Evolutionary conservation across 495 filamentous ascomycete genomes (phyloP), one percentile per base, ranked within the genome.

Genomic region (Elasticomyces elasticus): DNA sequence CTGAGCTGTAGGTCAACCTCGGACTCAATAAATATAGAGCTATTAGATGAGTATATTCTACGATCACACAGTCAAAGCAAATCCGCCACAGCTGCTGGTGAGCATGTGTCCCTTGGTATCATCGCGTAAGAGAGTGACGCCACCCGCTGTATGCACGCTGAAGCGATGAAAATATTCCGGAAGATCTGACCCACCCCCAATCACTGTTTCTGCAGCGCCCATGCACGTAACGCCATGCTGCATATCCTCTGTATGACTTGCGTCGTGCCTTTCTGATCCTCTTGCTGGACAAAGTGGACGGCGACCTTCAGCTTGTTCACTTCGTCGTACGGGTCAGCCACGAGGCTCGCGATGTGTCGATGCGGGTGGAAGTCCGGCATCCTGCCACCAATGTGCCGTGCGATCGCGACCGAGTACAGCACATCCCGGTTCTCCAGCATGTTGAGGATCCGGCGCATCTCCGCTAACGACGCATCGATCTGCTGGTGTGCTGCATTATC

Each of bases 351-450:
- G 41, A 62, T 76, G 62, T 75, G 73, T 64, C 70, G 82, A 63
- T 73, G 79, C 59, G 76, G 80, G 28, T 58, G 41, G 62, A 75
- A 85, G 51, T 74, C 87, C 35, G 74, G 76, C 66, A 84, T 78
- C 17, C 82, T 79, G 33, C 78, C 76, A 25, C 86, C 83, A 33
- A 86, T 74, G 58, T 87, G 80, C 19, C 89, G 80, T 10, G 83
- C 80, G 48, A 94, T 80, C 23, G 85, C 85, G 54, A 95, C 82
- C 12, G 86, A 91, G 66, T 95, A 95, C 28, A 94, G 76, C 7
- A 94, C 86, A 59, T 95, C 89, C n/a, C 89, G 81, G 62, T 90
- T 91, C 71, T 95, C 89, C 19, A 80, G 77, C 51, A 79, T 82
- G 54, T 89, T 83, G 9, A 95, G 75, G 5, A 90, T 69, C 35